phyloP scores from a whole-genome alignment of 2,329 filamentous ascomycete species.

The Raffaelea arxii region DNA sequence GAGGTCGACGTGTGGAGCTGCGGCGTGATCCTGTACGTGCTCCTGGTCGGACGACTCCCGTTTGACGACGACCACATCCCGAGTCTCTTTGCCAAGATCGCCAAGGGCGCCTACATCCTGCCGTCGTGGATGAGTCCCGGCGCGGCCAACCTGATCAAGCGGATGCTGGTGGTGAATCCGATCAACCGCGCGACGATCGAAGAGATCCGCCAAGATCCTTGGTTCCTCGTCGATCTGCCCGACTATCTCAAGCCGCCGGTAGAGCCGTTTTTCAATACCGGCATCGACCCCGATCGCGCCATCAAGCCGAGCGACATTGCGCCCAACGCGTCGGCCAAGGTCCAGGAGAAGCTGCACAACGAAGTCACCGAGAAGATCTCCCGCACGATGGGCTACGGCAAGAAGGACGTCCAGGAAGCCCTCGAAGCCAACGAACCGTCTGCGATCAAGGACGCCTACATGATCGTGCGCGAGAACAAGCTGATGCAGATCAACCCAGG shows the following conservation, averaged over 20 bases:
- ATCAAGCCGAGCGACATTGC: constrained; percentile 77
- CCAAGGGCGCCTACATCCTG: constrained; percentile 84
- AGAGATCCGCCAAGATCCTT: constrained; percentile 86
- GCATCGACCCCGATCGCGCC: constrained; percentile 85
- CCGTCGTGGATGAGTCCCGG: constrained; percentile 84
- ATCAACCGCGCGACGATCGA: constrained; percentile 89
- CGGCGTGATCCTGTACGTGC: constrained; percentile 79
- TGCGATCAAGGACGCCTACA: constrained; percentile 96
- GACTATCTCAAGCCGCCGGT: constrained; percentile 77
- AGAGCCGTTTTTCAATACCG: constrained; percentile 88
- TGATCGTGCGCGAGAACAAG: constrained; percentile 96
- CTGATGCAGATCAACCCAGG: constrained; percentile 91
- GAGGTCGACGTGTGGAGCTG: constrained; percentile 99
- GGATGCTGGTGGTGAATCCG: constrained; percentile 91
- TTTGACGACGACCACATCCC: constrained; percentile 99
- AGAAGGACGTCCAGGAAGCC: constrained; percentile 89
- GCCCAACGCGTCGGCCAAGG: constrained; percentile 63
- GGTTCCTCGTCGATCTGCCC: constrained; percentile 84
- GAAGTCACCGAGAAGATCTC: constrained; percentile 92
- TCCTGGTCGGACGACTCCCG: constrained; percentile 73
- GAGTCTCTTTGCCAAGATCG: constrained; percentile 94
- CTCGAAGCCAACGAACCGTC: constrained; percentile 87
- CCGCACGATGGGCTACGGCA: constrained; percentile 96
- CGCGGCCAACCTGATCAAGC: constrained; percentile 72
- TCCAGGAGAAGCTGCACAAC: constrained; percentile 84